These are phyloP conservation scores for Calocybe indica DNA, from an alignment of 768 basidiomycete species.

Conservation along the genomic window DNA sequence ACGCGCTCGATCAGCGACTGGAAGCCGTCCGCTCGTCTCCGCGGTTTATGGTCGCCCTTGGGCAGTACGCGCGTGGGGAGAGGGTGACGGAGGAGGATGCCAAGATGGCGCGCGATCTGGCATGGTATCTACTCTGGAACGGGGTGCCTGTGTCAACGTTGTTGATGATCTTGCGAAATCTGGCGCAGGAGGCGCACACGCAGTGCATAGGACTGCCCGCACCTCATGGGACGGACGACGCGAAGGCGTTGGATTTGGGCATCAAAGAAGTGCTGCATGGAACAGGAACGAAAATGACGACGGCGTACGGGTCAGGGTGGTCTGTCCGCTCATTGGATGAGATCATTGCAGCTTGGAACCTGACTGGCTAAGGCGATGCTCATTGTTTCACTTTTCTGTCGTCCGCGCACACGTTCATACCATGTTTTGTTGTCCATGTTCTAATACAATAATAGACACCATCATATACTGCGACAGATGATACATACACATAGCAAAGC, in stretches of 20 bases:
- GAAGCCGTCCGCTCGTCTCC: slow-evolving; percentile 36
- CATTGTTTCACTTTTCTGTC: too few relatives aligned
- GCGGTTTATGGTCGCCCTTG: slow-evolving; percentile 37
- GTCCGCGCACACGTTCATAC: too few relatives aligned
- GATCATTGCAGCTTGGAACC: slow-evolving; percentile 53
- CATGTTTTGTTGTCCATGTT: too few relatives aligned
- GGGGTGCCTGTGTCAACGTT: slow-evolving; percentile 66
- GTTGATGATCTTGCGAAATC: slow-evolving; percentile 52
- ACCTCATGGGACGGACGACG: slow-evolving; percentile 46
- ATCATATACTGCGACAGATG: too few relatives aligned
- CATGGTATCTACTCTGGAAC: slow-evolving; percentile 69
- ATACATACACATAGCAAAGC: too few relatives aligned
- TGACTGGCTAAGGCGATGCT: neutral
- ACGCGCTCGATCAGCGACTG: slow-evolving; percentile 55
- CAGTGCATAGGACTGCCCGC: slow-evolving; percentile 45
- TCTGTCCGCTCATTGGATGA: slow-evolving; percentile 64
- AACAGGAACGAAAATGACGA: slow-evolving; percentile 78
- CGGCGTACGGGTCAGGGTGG: slow-evolving; percentile 68
- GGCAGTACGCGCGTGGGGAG: slow-evolving; percentile 54
- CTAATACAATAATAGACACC: too few relatives aligned
- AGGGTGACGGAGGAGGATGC: slow-evolving; percentile 21
- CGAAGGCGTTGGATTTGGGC: slow-evolving; percentile 31
- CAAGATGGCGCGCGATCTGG: slow-evolving; percentile 36
- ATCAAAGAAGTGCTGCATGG: slow-evolving; percentile 85
- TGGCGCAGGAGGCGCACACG: slow-evolving; percentile 57